Base-by-base conservation (phyloP, 2,329 filamentous ascomycete species). In the Xylariales sp. region DNA sequence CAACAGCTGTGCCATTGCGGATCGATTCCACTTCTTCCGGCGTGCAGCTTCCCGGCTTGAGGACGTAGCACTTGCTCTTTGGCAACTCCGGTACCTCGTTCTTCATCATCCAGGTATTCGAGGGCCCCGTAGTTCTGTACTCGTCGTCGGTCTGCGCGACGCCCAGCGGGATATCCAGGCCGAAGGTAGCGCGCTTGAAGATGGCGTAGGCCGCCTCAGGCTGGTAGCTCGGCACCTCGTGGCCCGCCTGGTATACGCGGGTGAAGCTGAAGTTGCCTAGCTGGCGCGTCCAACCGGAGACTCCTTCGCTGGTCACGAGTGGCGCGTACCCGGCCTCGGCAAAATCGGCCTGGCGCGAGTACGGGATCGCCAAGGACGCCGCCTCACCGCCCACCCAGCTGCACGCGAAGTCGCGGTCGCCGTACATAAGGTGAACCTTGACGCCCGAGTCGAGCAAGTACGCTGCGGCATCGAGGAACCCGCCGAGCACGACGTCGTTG, bases 211-310 rank as follows among this genome's bases (percentile, higher is more conserved):
- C 57, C 3, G 70, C 66, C 37, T 67, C 56, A 18, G 72, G 73
- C 55, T 76, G 72, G 48, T 72, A 70, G 19, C 65, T 65, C 0
- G 72, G 70, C 11, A 76, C 65, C 53, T 76, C 68, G 49, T 80
- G 76, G 1, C 77, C 76, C 8, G 75, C 66, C 49, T 80, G 63
- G 50, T 73, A 80, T 4, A 81, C 69, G 1, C 77, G 66, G n/a
- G n/a, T n/a, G n/a, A n/a, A n/a, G n/a, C n/a, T n/a, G n/a, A n/a
- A n/a, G n/a, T n/a, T n/a, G n/a, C n/a, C n/a, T n/a, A n/a, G n/a
- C n/a, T n/a, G n/a, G n/a, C n/a, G n/a, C 21, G 72, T 70, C 56
- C 80, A 81, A 8, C 84, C 85, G n/a, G 72, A 80, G 52, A 76
- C 71, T 59, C 71, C 67, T 7, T 66, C 67, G 49, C 83, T 79